Evolutionary conservation across 768 basidiomycete genomes (phyloP).

Genomic region (Stropharia rugosoannulata): DNA sequence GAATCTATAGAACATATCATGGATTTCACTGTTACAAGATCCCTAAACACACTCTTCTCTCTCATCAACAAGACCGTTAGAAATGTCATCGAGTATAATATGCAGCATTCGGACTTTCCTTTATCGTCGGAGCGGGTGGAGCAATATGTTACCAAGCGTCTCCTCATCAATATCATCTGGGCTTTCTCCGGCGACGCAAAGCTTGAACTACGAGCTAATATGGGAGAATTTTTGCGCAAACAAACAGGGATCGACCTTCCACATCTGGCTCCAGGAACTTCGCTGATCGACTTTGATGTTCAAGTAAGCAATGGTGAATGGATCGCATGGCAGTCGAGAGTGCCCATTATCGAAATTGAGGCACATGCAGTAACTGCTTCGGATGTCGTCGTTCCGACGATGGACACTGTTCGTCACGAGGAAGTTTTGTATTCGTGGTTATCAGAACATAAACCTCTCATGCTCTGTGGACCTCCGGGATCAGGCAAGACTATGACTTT

Average conservation of each 20-base stretch:
- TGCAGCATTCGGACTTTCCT: constrained; percentile 94
- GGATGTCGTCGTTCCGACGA: constrained; percentile 96
- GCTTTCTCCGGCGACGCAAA: constrained; percentile 98
- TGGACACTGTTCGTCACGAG: constrained; percentile 98
- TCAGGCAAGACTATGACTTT: constrained; percentile 99
- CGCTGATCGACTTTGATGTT: constrained; percentile 95
- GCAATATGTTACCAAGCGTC: constrained; percentile 86
- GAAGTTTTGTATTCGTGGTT: constrained; percentile 99
- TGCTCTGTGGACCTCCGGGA: constrained; percentile 99
- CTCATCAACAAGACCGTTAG: constrained; percentile 95
- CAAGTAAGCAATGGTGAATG: constrained; percentile 85
- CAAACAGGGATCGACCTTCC: constrained; percentile 92
- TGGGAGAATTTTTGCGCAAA: constrained; percentile 84
- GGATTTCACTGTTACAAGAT: constrained; percentile 93
- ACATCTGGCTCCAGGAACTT: constrained; percentile 66
- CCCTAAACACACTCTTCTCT: constrained; percentile 95
- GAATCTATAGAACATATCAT: constrained; percentile 95
- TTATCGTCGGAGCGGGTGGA: constrained; percentile 81
- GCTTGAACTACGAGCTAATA: constrained; percentile 80
- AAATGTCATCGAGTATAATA: constrained; percentile 92
- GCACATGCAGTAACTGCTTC: constrained; percentile 94
- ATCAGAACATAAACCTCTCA: constrained; percentile 96
- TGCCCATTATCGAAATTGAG: constrained; percentile 95
- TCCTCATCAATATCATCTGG: constrained; percentile 94
- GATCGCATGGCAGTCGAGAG: constrained; percentile 88